Evolutionary conservation across 495 filamentous ascomycete species (phyloP), one percentile per base, ranked within the genome.

Genomic region (Aspergillus conjunctus): DNA sequence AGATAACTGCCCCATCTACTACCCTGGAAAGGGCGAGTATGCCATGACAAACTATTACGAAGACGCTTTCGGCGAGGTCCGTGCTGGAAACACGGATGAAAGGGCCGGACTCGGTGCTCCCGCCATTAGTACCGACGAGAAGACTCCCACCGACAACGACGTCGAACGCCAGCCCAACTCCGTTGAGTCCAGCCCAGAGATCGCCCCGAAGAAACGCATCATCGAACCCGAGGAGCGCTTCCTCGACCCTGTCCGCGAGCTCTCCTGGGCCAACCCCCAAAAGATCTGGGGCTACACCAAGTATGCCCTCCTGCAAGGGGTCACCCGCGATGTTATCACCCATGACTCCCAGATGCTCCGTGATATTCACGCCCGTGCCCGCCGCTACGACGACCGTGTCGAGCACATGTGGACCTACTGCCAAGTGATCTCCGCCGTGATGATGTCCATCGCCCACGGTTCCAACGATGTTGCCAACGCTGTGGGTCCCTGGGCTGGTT

Each of bases 381-480:
- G 75, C 54, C 82, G 86, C 56, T 91, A 85, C 72, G 84, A 88
- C 72, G 88, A 90, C 77, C 79, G 82, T 62, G 83, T 86, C 70
- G 88, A 91, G 70, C 85, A 90, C 71, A 78, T 83, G 17, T 90
- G 85, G 74, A 85, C 86, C 15, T 90, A 87, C 77, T 78, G 87
- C 63, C 88, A 91, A 71, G 73, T 91, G 49, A 66, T 87, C 46
- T 87, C 85, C 5, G 89, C 89, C 54, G 81, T 82, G 66, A 86
- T 87, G 34, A 84, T 86, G 50, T 90, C 87, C 14, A 89, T 92
- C 60, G 83, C 88, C 0, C 89, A 92, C 71, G 89, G 89, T 44
- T 84, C 87, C 57, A 92, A 92, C 74, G 89, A 91, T 66, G 81
- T 91, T 54, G 77, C 85, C 45, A 90, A 90, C 69, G 86, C 88